phyloP scores from a whole-genome alignment of 2,329 filamentous ascomycete species.

The Diaporthe citri region DNA sequence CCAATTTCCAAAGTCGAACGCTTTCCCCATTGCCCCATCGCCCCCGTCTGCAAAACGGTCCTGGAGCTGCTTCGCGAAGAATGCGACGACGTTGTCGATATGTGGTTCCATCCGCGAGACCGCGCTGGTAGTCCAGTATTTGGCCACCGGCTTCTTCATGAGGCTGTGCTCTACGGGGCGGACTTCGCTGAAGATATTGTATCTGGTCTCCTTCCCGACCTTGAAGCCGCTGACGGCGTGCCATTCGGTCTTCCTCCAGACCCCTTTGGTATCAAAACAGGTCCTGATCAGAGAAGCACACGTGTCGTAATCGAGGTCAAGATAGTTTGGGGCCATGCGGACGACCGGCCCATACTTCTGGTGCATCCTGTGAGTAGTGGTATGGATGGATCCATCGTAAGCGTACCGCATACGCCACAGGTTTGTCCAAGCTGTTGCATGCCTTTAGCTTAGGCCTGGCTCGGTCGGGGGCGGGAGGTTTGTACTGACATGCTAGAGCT shows the following conservation, averaged over 20 bases:
- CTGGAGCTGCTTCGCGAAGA: conserved; percentile 29
- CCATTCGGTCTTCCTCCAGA: conserved; percentile 33
- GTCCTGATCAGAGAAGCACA: conserved; percentile 19
- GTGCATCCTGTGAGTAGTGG: conserved; percentile 5
- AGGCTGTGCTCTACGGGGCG: conserved; percentile 13
- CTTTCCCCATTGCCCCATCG: not conserved
- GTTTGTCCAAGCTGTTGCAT: conserved; percentile 15
- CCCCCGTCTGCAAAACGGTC: not conserved
- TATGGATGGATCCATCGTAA: conserved; percentile 11
- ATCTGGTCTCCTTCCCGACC: conserved; percentile 7
- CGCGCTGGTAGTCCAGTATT: conserved; percentile 30
- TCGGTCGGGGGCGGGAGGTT: not conserved
- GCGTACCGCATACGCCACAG: conserved; percentile 22
- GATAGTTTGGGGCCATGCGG: conserved; percentile 16
- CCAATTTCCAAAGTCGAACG: conserved; percentile 31
- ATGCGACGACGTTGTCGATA: conserved; percentile 18
- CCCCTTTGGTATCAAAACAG: conserved; percentile 29
- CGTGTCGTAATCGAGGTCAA: conserved; percentile 27
- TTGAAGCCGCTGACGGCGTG: conserved; percentile 25
- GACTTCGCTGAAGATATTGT: conserved; percentile 31
- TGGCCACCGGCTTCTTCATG: conserved; percentile 29
- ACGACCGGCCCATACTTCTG: conserved; percentile 26
- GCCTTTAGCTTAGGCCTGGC: not conserved
- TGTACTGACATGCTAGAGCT: conserved; percentile 23
- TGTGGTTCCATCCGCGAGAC: conserved; percentile 30